These are phyloP conservation scores for Marasmius tenuissimus DNA, from an alignment of 1,284 basidiomycete species.

Conservation along the genomic window DNA sequence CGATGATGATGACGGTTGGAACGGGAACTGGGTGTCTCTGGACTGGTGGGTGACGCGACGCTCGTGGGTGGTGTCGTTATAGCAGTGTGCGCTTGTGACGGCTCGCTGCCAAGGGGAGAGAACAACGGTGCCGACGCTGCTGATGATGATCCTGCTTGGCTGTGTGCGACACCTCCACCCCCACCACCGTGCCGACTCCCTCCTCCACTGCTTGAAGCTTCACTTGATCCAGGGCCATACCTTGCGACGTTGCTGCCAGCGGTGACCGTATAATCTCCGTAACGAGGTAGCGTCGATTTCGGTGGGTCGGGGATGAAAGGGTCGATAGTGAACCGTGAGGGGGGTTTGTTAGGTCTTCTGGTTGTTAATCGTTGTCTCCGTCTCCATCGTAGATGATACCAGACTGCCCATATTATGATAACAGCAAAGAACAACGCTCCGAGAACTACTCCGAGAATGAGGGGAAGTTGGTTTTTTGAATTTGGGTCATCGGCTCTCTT, in stretches of 20 bases:
- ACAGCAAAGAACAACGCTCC: background rate
- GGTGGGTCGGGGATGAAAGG: background rate
- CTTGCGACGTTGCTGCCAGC: background rate
- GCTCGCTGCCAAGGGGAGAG: background rate
- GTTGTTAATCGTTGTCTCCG: background rate
- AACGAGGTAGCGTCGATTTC: background rate
- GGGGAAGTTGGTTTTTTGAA: background rate
- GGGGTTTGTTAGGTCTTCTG: background rate
- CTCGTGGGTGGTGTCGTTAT: background rate
- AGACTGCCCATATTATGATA: background rate
- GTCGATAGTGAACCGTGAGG: background rate
- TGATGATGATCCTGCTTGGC: background rate
- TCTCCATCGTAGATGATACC: constrained; percentile 1
- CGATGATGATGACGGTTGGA: background rate
- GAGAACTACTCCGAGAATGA: background rate
- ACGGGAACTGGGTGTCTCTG: background rate
- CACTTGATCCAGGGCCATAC: background rate
- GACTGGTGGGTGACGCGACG: background rate
- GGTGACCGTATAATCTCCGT: background rate
- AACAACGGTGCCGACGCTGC: background rate
- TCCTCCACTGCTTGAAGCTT: background rate
- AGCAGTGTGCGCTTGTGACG: background rate
- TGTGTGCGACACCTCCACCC: background rate
- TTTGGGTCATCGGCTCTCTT: background rate
- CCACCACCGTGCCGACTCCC: background rate